These are phyloP conservation scores for Melastoma malabathricum DNA, from an alignment of 345 rosid genomes.

Conservation along the genomic window DNA sequence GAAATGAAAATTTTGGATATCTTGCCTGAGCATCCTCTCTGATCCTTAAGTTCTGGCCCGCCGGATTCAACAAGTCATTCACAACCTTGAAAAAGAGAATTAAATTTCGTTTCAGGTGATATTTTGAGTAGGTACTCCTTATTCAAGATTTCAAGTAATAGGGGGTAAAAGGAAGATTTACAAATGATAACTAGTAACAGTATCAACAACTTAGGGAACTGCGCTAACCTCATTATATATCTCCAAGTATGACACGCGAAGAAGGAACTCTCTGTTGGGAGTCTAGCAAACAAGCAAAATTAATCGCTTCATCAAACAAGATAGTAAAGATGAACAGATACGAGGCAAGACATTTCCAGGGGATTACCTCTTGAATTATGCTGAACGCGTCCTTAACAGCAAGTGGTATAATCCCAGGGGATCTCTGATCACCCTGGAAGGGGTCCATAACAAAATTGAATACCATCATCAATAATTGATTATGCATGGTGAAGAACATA, in stretches of 20 bases:
- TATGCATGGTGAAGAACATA: not conserved
- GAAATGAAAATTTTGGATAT: constrained; percentile 3
- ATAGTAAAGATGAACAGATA: constrained; percentile 2
- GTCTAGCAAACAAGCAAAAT: constrained; percentile 34
- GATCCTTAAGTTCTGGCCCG: constrained; percentile 90
- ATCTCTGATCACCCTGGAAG: constrained; percentile 99
- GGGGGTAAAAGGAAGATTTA: constrained; percentile 7
- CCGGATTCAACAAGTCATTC: constrained; percentile 91
- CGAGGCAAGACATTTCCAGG: constrained; percentile 6
- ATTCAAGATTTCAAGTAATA: not conserved
- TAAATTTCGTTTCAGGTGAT: not conserved
- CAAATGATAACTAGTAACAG: constrained; percentile 2
- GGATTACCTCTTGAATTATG: constrained; percentile 88
- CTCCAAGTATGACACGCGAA: constrained; percentile 94
- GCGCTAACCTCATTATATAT: constrained; percentile 87
- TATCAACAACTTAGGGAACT: constrained; percentile 5
- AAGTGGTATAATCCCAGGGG: constrained; percentile 92
- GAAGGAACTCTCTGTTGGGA: constrained; percentile 85
- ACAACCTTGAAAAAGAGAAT: constrained; percentile 55
- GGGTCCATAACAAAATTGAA: constrained; percentile 1
- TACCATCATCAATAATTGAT: not conserved
- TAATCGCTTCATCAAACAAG: not conserved
- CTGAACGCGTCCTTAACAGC: constrained; percentile 98
- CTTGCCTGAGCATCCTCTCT: constrained; percentile 97
- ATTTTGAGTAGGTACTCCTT: not conserved